Evolutionary conservation across 106 monocot species (phyloP), one percentile per base, ranked within the genome.

Genomic region (Platanthera guangdongensis): DNA sequence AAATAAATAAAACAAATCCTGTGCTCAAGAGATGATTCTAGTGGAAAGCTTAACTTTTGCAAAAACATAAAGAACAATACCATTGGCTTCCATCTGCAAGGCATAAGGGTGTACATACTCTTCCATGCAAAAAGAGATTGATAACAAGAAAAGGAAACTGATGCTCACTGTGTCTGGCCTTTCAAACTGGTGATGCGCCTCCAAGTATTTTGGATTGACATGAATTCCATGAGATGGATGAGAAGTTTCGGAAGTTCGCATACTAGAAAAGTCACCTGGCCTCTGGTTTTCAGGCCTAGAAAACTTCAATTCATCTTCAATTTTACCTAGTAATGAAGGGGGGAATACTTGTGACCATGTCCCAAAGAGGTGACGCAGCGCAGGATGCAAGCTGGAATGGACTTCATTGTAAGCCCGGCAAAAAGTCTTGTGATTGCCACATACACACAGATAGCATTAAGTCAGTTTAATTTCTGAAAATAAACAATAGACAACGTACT

Each of bases 341-440:
- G 91, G 89, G 77, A 97, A 97, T 14, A 97, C 94, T 81, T 84
- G 86, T 60, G 87, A 86, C 97, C 97, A 97, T 7, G 97, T 97
- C 19, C 89, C 76, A 86, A 97, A 97, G 15, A 97, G 93, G 80
- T 86, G 97, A 8, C 87, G 83, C 97, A 97, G 89, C 7, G 97
- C 65, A 82, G 89, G 74, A 82, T 89, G 73, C 79, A 89, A 71
- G 74, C 53, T 83, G 60, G 91, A 70, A 78, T 89, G 84, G 21
- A 91, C 94, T 68, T 87, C 79, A 78, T 79, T 89, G 77, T 91
- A 97, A 51, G 93, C 89, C 77, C 84, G 86, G 81, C 89, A 87
- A 73, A 97, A 97, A 10, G 85, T 87, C 92, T 92, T 82, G 72
- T 55, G 82, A 76, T 57, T 78, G 14, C 73, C 9, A 69, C 55